Conservation (phyloP, 2,329 filamentous ascomycete species). For the Aspergillus vadensis region DNA sequence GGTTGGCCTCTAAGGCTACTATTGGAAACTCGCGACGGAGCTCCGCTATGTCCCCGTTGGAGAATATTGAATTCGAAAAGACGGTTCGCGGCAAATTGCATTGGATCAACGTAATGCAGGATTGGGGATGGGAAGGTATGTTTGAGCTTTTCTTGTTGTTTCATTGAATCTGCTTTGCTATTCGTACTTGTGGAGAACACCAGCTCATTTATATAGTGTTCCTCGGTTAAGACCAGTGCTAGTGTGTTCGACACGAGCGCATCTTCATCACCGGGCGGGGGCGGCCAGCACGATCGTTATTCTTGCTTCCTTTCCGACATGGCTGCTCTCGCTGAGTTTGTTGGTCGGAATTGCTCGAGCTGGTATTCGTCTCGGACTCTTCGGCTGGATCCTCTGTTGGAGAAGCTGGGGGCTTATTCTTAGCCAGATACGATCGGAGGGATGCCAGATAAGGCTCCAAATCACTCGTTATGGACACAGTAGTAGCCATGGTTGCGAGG, state of each 20-base stretch:
- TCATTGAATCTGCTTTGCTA: conserved; percentile 11
- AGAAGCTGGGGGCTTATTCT: conserved; percentile 3
- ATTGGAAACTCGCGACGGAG: conserved; percentile 26
- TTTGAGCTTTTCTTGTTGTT: conserved; percentile 17
- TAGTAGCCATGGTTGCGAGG: conserved; percentile 29
- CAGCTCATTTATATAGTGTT: conserved; percentile 35
- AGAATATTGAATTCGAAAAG: conserved; percentile 59
- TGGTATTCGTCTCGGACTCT: neutral
- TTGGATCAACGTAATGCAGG: conserved; percentile 72
- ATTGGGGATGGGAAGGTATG: conserved; percentile 73
- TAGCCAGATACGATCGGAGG: conserved; percentile 30
- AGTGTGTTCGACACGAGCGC: neutral
- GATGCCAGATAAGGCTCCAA: conserved; percentile 34
- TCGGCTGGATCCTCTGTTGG: conserved; percentile 6
- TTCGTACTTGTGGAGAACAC: neutral
- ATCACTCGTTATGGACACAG: conserved; percentile 34
- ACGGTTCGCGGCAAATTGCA: conserved; percentile 68
- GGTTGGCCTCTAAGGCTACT: conserved; percentile 14
- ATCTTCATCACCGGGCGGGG: neutral
- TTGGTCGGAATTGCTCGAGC: neutral
- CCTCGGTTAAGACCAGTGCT: conserved; percentile 35
- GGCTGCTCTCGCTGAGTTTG: conserved; percentile 2
- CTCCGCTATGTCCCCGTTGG: conserved; percentile 36
- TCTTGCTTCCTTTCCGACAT: neutral
- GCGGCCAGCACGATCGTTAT: neutral